Conservation (phyloP, 768 basidiomycete species). For the Rhodocollybia butyracea region DNA sequence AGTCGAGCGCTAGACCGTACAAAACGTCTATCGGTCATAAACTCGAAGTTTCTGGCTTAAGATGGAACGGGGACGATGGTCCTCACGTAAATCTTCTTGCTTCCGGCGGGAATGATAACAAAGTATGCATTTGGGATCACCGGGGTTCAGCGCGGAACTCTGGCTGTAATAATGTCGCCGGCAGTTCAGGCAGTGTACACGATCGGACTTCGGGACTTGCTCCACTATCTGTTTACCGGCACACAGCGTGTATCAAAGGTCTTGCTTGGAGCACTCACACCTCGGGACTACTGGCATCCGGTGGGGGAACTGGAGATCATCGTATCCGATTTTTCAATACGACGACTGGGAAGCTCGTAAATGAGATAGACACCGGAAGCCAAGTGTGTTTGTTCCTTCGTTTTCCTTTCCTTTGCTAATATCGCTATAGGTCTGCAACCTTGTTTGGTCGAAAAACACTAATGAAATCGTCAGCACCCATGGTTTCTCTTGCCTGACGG, state of each 20-base stretch:
- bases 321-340: constrained; percentile 81
- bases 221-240: constrained; percentile 73
- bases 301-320: constrained; percentile 80
- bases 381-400: constrained; percentile 44
- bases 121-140: constrained; percentile 74
- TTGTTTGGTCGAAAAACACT: constrained; percentile 71
- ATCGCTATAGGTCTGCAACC: constrained; percentile 44
- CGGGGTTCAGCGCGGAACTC: constrained; percentile 35
- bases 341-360: constrained; percentile 56
- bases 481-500: constrained; percentile 66
- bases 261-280: constrained; percentile 80
- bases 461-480: constrained; percentile 79
- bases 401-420: neutral
- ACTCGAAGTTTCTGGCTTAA: constrained; percentile 75
- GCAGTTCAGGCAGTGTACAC: constrained; percentile 5
- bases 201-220: constrained; percentile 24
- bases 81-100: constrained; percentile 47
- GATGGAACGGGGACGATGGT: constrained; percentile 57
- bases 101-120: constrained; percentile 79
- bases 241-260: constrained; percentile 75
- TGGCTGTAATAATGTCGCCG: neutral
- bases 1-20: constrained; percentile 44
- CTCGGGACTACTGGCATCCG: constrained; percentile 66
- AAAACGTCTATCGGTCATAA: constrained; percentile 46
- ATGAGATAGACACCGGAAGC: constrained; percentile 69